Conservation (phyloP, 2,329 filamentous ascomycete species). For the Penicillium sp. region DNA sequence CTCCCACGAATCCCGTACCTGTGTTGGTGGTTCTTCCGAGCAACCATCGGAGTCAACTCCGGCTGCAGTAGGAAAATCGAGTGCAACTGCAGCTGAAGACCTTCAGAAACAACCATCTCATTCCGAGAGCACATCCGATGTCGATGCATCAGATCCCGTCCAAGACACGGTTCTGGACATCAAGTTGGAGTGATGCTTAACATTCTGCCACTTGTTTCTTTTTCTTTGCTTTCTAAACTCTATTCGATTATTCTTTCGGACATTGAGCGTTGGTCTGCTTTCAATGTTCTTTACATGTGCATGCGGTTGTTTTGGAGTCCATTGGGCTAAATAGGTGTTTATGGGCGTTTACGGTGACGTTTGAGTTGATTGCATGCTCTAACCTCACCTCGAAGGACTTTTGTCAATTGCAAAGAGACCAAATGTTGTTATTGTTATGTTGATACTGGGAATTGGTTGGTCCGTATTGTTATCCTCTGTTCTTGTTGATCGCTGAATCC, state of each 20-base stretch:
- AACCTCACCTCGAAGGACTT: background rate
- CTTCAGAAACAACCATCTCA: too few species aligned
- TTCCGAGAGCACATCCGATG: background rate
- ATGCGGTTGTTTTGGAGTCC: background rate
- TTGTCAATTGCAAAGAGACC: background rate
- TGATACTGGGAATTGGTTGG: background rate
- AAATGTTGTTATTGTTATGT: background rate
- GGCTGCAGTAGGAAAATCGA: slow-evolving; percentile 47
- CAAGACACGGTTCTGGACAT: background rate
- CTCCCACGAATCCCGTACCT: background rate
- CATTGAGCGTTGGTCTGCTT: background rate
- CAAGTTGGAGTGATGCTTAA: background rate
- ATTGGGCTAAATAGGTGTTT: background rate
- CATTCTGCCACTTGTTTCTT: too few species aligned
- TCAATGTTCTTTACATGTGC: background rate
- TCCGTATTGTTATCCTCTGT: background rate
- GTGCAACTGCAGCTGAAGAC: background rate
- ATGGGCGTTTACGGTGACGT: background rate
- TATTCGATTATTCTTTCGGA: background rate
- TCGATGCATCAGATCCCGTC: background rate
- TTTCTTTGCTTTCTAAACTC: background rate
- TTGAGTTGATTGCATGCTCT: background rate
- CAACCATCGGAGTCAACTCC: background rate
- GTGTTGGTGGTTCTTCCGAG: background rate
- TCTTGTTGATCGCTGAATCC: background rate